phyloP scores from a whole-genome alignment of 2,329 filamentous ascomycete species.

The Aspergillus sp. region DNA sequence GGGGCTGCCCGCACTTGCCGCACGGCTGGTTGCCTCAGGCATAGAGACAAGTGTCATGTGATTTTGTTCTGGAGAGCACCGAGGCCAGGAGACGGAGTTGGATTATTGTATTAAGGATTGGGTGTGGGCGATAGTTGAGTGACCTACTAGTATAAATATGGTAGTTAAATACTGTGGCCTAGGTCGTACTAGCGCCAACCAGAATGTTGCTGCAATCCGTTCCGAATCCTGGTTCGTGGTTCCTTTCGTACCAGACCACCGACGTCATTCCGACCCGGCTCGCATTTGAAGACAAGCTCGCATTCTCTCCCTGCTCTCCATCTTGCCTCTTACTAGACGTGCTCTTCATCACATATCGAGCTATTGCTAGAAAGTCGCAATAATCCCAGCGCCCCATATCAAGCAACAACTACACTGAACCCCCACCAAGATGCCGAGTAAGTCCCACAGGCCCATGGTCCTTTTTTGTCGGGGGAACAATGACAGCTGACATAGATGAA shows the following conservation, averaged over 20 bases:
- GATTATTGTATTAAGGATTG: background rate
- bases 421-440: conserved; percentile 27
- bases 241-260: background rate
- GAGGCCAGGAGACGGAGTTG: background rate
- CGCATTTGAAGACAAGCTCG: background rate
- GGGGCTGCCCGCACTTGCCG: conserved; percentile 10
- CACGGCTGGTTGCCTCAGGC: conserved; percentile 12
- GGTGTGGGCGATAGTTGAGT: background rate
- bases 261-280: conserved; percentile 5
- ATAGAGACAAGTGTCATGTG: background rate
- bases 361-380: background rate
- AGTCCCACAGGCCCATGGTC: conserved; percentile 9
- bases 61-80: background rate
- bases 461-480: background rate
- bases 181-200: background rate
- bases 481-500: conserved; percentile 7
- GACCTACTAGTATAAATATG: too few relatives aligned
- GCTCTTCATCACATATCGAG: background rate
- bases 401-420: background rate
- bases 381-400: background rate
- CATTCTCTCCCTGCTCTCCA: background rate
- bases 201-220: background rate
- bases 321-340: background rate
- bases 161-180: background rate
- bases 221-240: conserved; percentile 1